phyloP scores from a whole-genome alignment of 2,329 filamentous ascomycete species.

The Penicillium brasilianum region DNA sequence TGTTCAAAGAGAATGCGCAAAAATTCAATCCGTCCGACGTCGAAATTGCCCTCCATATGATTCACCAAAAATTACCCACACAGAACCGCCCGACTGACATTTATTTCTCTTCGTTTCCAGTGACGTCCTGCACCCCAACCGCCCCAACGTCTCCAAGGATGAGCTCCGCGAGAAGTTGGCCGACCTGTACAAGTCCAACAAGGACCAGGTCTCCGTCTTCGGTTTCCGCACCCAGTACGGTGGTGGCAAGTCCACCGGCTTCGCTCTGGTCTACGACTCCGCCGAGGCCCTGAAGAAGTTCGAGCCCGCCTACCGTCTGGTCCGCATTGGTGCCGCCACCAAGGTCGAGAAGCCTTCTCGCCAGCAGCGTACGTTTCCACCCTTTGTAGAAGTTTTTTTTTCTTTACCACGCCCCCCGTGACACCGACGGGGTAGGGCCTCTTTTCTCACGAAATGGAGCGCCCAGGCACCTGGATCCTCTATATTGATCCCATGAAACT shows the following conservation, averaged over 20 bases:
- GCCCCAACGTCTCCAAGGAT: slow-evolving; percentile 98
- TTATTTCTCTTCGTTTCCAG: slow-evolving; percentile 54
- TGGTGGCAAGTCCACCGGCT: slow-evolving; percentile 99
- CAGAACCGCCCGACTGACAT: slow-evolving; percentile 30
- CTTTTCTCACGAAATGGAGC: background rate
- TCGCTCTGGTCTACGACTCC: slow-evolving; percentile 98
- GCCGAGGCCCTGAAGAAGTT: slow-evolving; percentile 99
- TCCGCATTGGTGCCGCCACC: slow-evolving; percentile 86
- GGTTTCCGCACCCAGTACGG: slow-evolving; percentile 98
- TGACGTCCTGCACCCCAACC: slow-evolving; percentile 99
- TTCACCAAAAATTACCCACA: slow-evolving; percentile 2
- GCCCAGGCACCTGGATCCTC: slow-evolving; percentile 5
- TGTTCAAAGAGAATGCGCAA: slow-evolving; percentile 15
- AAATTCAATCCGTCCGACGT: slow-evolving; percentile 8
- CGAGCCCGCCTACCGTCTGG: slow-evolving; percentile 96
- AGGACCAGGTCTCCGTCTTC: slow-evolving; percentile 97
- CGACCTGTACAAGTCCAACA: slow-evolving; percentile 96
- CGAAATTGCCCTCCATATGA: slow-evolving; percentile 13
- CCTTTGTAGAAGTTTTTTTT: background rate
- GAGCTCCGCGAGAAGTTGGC: slow-evolving; percentile 95
- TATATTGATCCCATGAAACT: slow-evolving; percentile 15
- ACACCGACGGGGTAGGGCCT: slow-evolving; percentile 10
- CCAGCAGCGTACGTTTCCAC: slow-evolving; percentile 88
- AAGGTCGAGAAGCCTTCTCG: slow-evolving; percentile 98
- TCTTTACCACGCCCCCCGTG: slow-evolving; percentile 8